Conservation (phyloP, 2,329 filamentous ascomycete genomes). For the Xylaria polymorpha region DNA sequence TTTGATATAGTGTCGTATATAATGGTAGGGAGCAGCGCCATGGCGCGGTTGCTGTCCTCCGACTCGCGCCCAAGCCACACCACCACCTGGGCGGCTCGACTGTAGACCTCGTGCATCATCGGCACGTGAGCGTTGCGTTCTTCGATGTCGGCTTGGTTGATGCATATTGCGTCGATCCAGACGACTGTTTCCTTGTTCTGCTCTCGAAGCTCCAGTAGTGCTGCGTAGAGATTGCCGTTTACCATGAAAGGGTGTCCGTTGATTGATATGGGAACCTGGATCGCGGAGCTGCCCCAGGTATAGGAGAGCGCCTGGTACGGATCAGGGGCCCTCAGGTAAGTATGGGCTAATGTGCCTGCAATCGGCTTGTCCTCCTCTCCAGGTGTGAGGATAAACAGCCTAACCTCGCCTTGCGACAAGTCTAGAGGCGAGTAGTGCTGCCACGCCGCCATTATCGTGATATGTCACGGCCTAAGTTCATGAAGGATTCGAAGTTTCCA, state of each 20-base stretch:
- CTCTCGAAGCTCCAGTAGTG: neutral
- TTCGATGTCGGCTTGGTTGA: slow-evolving; percentile 9
- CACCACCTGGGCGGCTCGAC: neutral
- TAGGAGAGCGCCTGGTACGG: slow-evolving; percentile 3
- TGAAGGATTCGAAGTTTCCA: neutral
- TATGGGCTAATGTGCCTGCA: neutral
- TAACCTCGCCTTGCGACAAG: neutral
- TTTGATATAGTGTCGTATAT: neutral
- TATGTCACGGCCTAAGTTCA: neutral
- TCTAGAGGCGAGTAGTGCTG: slow-evolving; percentile 3
- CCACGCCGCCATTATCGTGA: neutral
- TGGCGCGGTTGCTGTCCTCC: neutral
- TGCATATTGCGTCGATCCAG: slow-evolving; percentile 11
- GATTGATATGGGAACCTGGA: neutral
- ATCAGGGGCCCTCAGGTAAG: neutral
- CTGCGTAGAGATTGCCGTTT: slow-evolving; percentile 2
- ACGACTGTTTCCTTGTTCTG: neutral
- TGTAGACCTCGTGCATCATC: slow-evolving; percentile 9
- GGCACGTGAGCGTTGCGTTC: slow-evolving; percentile 7
- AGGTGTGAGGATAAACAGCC: neutral
- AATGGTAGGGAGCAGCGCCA: slow-evolving; percentile 1
- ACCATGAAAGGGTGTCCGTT: neutral
- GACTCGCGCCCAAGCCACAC: slow-evolving; percentile 6
- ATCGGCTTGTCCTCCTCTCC: slow-evolving; percentile 1
- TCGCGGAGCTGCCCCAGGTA: slow-evolving; percentile 5